Evolutionary conservation across 108 stramenopile species (phyloP).

Genomic region (Skeletonema menzelii): DNA sequence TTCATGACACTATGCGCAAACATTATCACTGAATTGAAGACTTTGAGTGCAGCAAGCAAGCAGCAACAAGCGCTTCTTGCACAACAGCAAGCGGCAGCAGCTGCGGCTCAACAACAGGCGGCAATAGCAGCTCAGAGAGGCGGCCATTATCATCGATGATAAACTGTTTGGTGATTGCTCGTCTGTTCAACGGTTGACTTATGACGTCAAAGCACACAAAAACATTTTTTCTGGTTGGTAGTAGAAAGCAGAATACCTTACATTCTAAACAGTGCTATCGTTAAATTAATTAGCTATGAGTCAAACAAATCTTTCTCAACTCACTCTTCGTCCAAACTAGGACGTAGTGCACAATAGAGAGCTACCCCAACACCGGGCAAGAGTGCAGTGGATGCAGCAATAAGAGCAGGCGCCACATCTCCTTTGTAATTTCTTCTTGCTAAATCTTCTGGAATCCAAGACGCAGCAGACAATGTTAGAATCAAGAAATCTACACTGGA

Average conservation of each 20-base stretch:
- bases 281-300: not conserved
- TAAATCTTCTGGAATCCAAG: conserved; percentile 63
- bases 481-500: conserved; percentile 61
- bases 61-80: conserved; percentile 71
- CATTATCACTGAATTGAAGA: conserved; percentile 98
- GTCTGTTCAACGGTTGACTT: not conserved
- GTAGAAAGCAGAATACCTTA: not conserved
- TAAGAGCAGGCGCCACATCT: conserved; percentile 12
- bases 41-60: conserved; percentile 90
- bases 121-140: conserved; percentile 53
- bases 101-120: conserved; percentile 64
- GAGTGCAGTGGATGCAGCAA: conserved; percentile 52
- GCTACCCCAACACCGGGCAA: conserved; percentile 58
- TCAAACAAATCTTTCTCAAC: not conserved
- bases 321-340: conserved; percentile 42
- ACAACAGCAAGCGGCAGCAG: conserved; percentile 69
- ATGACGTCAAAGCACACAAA: not conserved
- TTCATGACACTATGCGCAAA: conserved; percentile 98
- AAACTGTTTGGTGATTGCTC: conserved; percentile 6
- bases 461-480: conserved; percentile 43
- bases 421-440: conserved; percentile 31
- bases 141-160: conserved; percentile 34
- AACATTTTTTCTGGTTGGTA: conserved; percentile 1
- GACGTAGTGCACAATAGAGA: conserved; percentile 60
- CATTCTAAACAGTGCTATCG: not conserved